A percentile compares a stretch with the other conserved stretches of the same genome.
phyloP scores from a whole-genome alignment of 1,284 basidiomycete genomes.

The Coniferiporia sulphurascens region DNA sequence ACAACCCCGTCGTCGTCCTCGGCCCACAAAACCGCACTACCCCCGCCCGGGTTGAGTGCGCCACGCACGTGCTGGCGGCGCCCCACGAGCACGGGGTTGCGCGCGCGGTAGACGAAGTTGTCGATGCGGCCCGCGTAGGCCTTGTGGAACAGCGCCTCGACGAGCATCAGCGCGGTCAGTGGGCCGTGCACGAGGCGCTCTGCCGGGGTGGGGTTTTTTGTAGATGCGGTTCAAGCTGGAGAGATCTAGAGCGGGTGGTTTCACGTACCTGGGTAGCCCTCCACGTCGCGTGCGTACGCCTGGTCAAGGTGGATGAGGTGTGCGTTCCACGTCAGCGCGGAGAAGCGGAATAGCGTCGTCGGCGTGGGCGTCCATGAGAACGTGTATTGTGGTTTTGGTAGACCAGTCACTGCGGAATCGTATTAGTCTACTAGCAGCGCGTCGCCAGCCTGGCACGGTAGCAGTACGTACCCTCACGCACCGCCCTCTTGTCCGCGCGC shows the following conservation, averaged over 20 bases:
- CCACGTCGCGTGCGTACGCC: conserved; percentile 59
- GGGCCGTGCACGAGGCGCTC: conserved; percentile 82
- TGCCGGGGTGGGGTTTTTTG: conserved; percentile 22
- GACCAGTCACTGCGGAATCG: conserved; percentile 37
- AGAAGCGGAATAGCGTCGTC: conserved; percentile 78
- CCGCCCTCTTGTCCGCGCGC: conserved; percentile 27
- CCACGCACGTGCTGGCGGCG: conserved; percentile 52
- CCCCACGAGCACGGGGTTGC: conserved; percentile 68
- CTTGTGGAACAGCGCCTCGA: conserved; percentile 53
- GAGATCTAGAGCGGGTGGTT: neutral
- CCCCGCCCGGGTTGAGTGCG: conserved; percentile 35
- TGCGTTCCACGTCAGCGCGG: conserved; percentile 76
- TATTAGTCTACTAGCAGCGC: neutral
- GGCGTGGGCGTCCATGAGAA: conserved; percentile 63
- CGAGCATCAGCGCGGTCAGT: conserved; percentile 70
- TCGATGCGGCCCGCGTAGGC: conserved; percentile 29
- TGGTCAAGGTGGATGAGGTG: conserved; percentile 73
- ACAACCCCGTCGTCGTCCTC: conserved; percentile 54
- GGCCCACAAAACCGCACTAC: conserved; percentile 44
- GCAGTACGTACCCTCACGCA: conserved; percentile 25
- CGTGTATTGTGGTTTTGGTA: conserved; percentile 54
- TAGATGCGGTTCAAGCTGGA: neutral
- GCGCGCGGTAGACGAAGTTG: conserved; percentile 68
- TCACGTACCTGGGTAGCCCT: conserved; percentile 64
- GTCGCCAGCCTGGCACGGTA: neutral